Evolutionary conservation across 2,329 filamentous ascomycete species (phyloP).

Genomic region (Cladosporium colombiae): DNA sequence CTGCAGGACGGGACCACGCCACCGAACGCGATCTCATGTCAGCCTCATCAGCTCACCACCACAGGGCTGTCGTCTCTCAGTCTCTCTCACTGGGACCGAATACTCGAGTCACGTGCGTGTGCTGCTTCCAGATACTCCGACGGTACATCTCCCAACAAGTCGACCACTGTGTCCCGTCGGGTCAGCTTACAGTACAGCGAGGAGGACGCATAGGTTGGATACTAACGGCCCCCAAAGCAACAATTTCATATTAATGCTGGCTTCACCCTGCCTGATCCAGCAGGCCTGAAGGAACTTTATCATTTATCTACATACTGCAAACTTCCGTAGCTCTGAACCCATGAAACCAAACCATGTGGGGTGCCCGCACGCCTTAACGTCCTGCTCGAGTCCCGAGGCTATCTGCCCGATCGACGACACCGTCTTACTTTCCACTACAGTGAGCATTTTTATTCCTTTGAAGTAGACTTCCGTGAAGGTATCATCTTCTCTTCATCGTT

Average conservation of each 20-base stretch:
- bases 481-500: background rate
- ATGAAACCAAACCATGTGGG: background rate
- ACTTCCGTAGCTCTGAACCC: background rate
- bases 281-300: background rate
- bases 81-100: background rate
- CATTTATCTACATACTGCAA: background rate
- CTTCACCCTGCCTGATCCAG: background rate
- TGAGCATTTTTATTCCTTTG: background rate
- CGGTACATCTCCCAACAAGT: background rate
- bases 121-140: background rate
- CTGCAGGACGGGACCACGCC: background rate
- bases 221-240: background rate
- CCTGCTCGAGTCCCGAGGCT: slow-evolving; percentile 6
- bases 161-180: background rate
- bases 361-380: slow-evolving; percentile 5
- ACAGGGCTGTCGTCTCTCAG: background rate
- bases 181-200: background rate
- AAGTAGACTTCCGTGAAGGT: background rate
- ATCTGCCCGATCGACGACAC: slow-evolving; percentile 1
- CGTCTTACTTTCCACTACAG: background rate
- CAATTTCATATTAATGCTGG: no score
- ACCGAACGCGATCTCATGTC: slow-evolving; percentile 4
- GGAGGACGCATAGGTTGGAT: background rate
- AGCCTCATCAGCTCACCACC: background rate
- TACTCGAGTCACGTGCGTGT: background rate